Evolutionary conservation across 305 asterid species (phyloP).

Genomic region (Petunia hybrid): DNA sequence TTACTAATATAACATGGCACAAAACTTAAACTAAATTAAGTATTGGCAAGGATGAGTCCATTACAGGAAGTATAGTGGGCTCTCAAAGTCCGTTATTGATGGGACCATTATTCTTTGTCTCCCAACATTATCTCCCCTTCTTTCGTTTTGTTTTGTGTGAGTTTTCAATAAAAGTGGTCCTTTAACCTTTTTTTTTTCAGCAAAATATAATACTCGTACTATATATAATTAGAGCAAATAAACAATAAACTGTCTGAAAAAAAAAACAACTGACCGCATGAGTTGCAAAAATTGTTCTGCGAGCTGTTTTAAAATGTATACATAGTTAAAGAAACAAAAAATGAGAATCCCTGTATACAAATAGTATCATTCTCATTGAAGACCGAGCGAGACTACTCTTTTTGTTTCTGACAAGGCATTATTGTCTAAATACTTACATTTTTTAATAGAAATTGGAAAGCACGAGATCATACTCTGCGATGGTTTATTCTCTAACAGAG

Average conservation of each 20-base stretch:
- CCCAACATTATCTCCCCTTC: background rate
- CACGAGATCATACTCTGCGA: background rate
- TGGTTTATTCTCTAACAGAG: background rate
- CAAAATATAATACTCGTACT: too few species aligned
- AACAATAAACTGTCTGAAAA: too few species aligned
- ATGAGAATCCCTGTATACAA: background rate
- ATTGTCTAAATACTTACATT: background rate
- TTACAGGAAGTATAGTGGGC: constrained; percentile 13
- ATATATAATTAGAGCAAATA: too few species aligned
- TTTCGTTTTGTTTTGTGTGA: background rate
- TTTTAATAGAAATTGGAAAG: background rate
- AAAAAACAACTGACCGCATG: too few species aligned
- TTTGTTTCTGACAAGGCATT: background rate
- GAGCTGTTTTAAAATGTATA: background rate
- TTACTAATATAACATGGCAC: too few species aligned
- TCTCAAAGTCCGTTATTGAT: constrained; percentile 28
- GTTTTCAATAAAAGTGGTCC: background rate
- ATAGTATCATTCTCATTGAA: background rate
- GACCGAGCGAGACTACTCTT: background rate
- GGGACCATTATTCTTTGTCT: constrained; percentile 12
- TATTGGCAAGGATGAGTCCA: constrained; percentile 13
- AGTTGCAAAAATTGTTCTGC: too few species aligned
- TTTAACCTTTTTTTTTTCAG: background rate
- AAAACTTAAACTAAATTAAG: background rate
- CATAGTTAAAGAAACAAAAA: background rate